A percentile compares a stretch with the other conserved stretches of the same genome.
These are phyloP conservation scores for Syncephalastrum sp. DNA, from an alignment of 371 early-diverging fungal species.

Conservation along the genomic window DNA sequence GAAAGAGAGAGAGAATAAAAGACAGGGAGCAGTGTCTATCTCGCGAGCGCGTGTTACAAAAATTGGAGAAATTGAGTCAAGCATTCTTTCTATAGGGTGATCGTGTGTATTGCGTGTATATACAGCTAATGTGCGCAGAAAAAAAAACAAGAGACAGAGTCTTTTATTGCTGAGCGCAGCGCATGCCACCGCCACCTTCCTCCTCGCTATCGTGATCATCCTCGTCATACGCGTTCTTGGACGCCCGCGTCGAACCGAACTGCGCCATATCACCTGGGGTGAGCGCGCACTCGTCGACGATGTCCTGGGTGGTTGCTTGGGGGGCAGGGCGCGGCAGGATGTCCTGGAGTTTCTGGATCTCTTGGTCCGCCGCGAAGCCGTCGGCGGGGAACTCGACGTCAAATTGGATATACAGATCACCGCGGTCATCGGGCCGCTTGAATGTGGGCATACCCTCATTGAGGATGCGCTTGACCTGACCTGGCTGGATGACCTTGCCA, in stretches of 20 bases:
- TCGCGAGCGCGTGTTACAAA: no score
- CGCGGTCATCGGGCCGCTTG: constrained; percentile 84
- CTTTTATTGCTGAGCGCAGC: constrained; percentile 84
- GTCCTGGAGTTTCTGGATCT: constrained; percentile 45
- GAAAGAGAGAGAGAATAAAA: no score
- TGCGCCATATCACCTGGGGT: constrained; percentile 32
- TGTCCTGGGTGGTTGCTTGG: constrained; percentile 30
- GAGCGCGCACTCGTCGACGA: constrained; percentile 47
- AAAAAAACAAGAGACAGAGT: neutral
- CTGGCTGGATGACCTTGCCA: constrained; percentile 90
- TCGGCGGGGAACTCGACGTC: constrained; percentile 91
- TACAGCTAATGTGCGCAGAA: no score
- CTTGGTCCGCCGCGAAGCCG: constrained; percentile 64
- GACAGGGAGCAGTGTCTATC: no score
- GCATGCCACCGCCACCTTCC: constrained; percentile 55
- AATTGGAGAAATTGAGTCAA: no score
- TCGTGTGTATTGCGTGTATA: no score
- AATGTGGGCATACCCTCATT: constrained; percentile 96
- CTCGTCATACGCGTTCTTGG: constrained; percentile 53
- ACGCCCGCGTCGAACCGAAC: constrained; percentile 33
- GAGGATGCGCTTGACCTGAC: constrained; percentile 78
- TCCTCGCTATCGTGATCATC: constrained; percentile 71
- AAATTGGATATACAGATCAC: constrained; percentile 91
- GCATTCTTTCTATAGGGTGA: no score
- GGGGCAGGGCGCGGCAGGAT: constrained; percentile 49